Conservation (phyloP, 1,139 yeast genomes). For the Yamadazyma aaseri region DNA sequence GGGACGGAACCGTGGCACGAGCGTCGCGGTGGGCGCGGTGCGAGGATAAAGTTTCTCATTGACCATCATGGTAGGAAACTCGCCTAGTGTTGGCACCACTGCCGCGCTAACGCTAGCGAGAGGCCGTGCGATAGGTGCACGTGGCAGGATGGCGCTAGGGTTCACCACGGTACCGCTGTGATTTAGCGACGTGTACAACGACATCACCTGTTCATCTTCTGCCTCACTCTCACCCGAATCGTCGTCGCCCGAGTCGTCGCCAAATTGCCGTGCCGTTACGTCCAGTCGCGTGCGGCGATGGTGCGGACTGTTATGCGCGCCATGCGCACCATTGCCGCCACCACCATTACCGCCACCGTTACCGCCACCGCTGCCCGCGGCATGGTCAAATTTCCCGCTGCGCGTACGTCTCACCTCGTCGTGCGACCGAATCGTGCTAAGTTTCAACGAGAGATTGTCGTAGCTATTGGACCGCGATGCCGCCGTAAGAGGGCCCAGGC, state of each 20-base stretch:
- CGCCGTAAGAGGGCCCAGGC: conserved; percentile 5
- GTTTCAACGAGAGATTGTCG: conserved; percentile 13
- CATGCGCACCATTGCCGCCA: conserved; percentile 7
- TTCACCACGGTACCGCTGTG: conserved; percentile 21
- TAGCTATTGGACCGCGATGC: conserved; percentile 17
- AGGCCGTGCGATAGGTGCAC: conserved; percentile 21
- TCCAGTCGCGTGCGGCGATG: conserved; percentile 3
- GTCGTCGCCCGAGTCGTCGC: conserved; percentile 14
- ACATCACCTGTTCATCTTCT: conserved; percentile 56
- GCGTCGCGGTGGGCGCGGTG: conserved; percentile 8
- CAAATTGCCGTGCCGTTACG: no score
- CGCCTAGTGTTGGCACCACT: conserved; percentile 45
- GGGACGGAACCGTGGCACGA: conserved; percentile 10
- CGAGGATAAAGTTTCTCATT: conserved; percentile 27
- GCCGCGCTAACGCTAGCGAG: conserved; percentile 18
- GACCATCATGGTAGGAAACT: conserved; percentile 41
- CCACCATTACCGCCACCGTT: background rate
- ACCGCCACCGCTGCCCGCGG: conserved; percentile 2
- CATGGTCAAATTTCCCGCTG: conserved; percentile 12
- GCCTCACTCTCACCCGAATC: conserved; percentile 37
- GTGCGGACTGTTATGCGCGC: background rate
- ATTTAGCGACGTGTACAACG: conserved; percentile 43
- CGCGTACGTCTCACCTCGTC: conserved; percentile 10
- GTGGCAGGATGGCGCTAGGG: conserved; percentile 24
- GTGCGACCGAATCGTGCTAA: conserved; percentile 13